Percentiles rank a stretch among this genome's conserved stretches.
These are phyloP conservation scores for Linnemannia zychae DNA, from an alignment of 192 early-diverging fungal species.

Conservation along the genomic window DNA sequence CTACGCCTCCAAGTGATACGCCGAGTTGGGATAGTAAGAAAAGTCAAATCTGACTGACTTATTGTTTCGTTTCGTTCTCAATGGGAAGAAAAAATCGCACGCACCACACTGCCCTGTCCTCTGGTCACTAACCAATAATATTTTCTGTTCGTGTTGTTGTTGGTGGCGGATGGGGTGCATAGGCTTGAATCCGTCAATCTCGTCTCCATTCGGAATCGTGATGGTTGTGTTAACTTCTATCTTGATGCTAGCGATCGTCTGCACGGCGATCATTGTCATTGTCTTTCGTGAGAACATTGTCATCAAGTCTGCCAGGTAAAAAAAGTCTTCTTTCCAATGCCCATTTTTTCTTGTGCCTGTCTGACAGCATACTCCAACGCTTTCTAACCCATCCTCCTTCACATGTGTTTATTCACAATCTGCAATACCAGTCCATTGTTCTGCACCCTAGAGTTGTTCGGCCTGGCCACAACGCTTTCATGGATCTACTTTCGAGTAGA, in stretches of 20 bases:
- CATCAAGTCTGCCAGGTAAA: constrained; percentile 46
- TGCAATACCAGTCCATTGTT: constrained; percentile 27
- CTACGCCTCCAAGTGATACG: constrained; percentile 10
- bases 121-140: not conserved
- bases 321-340: not conserved
- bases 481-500: constrained; percentile 16
- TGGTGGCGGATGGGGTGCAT: no score
- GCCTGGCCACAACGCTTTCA: constrained; percentile 22
- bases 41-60: no score
- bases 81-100: not conserved
- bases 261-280: constrained; percentile 25
- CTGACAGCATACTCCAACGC: no score
- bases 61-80: no score
- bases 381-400: not conserved
- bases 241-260: constrained; percentile 1
- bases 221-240: constrained; percentile 22
- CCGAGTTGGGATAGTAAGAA: constrained; percentile 21
- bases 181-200: constrained; percentile 18
- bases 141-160: not conserved
- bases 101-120: not conserved
- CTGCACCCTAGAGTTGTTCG: constrained; percentile 29
- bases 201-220: not conserved
- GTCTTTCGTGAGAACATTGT: constrained; percentile 33
- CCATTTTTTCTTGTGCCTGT: not conserved
- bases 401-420: no score